Percentiles rank a stretch among this genome's conserved stretches.
Conservation (phyloP, 371 early-diverging fungal species). For the Mycotypha africana region DNA sequence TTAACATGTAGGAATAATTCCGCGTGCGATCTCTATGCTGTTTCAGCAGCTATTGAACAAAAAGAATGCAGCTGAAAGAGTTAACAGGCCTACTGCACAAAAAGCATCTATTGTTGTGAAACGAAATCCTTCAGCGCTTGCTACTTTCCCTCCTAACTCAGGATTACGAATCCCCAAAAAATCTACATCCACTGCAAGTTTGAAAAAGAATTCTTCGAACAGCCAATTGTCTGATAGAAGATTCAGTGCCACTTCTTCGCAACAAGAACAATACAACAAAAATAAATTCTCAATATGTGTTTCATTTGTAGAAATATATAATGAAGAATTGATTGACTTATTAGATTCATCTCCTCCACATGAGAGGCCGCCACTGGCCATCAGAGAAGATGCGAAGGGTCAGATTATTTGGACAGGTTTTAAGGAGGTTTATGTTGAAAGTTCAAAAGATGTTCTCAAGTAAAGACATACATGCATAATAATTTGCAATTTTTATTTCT, state of each 20-base stretch:
- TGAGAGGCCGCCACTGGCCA: conserved; percentile 64
- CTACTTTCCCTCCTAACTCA: conserved; percentile 8
- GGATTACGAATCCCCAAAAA: conserved; percentile 18
- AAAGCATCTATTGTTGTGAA: background rate
- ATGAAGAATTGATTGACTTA: conserved; percentile 94
- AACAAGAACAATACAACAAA: conserved; percentile 9
- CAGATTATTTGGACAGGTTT: conserved; percentile 88
- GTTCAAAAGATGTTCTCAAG: conserved; percentile 76
- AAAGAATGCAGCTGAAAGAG: conserved; percentile 1
- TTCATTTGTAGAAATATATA: conserved; percentile 94
- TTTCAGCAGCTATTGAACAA: conserved; percentile 60
- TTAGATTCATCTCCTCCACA: conserved; percentile 51
- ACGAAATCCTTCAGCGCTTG: conserved; percentile 3
- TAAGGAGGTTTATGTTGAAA: conserved; percentile 73
- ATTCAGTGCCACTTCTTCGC: conserved; percentile 5
- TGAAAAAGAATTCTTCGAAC: conserved; percentile 30
- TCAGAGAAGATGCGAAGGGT: conserved; percentile 91
- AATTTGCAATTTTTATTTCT: no score
- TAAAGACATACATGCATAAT: conserved; percentile 27
- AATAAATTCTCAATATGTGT: conserved; percentile 47
- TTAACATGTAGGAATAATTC: conserved; percentile 72
- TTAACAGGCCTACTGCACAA: no score
- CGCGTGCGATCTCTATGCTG: conserved; percentile 76
- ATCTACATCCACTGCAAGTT: conserved; percentile 13
- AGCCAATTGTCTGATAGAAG: conserved; percentile 21